Percentiles rank a stretch among this genome's conserved stretches.
phyloP scores from a whole-genome alignment of 2,329 filamentous ascomycete species.

The Aspergillus nomiae region DNA sequence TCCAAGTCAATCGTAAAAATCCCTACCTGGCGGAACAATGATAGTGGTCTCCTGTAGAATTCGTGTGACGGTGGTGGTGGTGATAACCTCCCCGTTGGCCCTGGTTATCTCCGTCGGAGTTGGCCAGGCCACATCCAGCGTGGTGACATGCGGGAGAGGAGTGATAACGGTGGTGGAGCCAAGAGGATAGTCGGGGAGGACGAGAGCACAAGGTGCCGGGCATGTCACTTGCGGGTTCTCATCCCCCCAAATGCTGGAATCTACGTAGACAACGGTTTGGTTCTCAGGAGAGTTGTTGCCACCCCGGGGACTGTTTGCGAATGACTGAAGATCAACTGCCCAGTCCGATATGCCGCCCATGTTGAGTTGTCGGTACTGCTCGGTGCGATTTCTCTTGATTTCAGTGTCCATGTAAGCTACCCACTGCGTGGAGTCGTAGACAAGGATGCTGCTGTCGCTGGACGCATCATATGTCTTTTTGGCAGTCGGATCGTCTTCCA shows the following conservation, averaged over 20 bases:
- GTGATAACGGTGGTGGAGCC: conserved; percentile 2
- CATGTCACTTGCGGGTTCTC: background rate
- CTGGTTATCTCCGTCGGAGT: background rate
- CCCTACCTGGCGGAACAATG: background rate
- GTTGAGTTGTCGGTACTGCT: conserved; percentile 14
- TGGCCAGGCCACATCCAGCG: background rate
- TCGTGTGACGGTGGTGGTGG: background rate
- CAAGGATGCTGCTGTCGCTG: conserved; percentile 28
- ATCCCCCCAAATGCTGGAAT: background rate
- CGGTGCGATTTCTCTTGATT: conserved; percentile 25
- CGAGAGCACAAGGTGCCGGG: conserved; percentile 2
- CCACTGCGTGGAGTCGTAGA: conserved; percentile 36
- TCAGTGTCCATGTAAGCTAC: conserved; percentile 36
- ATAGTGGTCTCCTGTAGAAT: background rate
- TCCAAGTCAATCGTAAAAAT: background rate
- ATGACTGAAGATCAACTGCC: background rate
- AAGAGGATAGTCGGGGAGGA: conserved; percentile 1
- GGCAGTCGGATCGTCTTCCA: background rate
- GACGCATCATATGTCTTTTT: conserved; percentile 5
- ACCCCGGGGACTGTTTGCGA: background rate
- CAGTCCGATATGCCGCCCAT: background rate
- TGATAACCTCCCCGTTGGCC: background rate
- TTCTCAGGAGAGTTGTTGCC: background rate
- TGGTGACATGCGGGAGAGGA: background rate
- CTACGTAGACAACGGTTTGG: background rate